Conservation (phyloP, 768 basidiomycete species). For the Naganishia randhawae region DNA sequence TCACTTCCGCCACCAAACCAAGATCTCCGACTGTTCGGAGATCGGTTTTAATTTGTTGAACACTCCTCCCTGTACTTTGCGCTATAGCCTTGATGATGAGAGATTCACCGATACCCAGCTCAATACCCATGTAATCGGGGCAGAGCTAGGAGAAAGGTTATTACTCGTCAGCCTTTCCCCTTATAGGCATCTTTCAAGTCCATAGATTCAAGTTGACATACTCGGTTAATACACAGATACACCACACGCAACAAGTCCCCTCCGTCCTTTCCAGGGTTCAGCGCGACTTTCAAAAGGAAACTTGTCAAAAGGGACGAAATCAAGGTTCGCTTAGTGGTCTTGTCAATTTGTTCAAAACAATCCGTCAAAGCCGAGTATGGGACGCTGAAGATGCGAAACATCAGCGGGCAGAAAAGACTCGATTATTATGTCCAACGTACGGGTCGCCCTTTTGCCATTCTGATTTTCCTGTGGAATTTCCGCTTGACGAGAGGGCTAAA, state of each 20-base stretch:
- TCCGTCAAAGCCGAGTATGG: slow-evolving; percentile 91
- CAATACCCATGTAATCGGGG: slow-evolving; percentile 90
- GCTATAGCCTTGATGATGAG: slow-evolving; percentile 90
- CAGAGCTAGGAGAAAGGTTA: slow-evolving; percentile 62
- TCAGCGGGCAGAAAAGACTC: neutral
- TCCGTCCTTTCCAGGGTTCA: slow-evolving; percentile 69
- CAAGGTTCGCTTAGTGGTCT: slow-evolving; percentile 90
- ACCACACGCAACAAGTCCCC: slow-evolving; percentile 79
- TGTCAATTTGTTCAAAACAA: slow-evolving; percentile 81
- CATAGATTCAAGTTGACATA: slow-evolving; percentile 51
- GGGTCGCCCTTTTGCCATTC: slow-evolving; percentile 71
- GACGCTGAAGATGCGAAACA: slow-evolving; percentile 57
- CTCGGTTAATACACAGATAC: slow-evolving; percentile 94
- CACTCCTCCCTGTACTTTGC: slow-evolving; percentile 86
- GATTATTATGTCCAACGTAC: slow-evolving; percentile 57
- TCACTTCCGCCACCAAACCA: slow-evolving; percentile 90
- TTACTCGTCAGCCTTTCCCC: neutral
- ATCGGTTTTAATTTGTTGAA: slow-evolving; percentile 77
- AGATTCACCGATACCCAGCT: slow-evolving; percentile 94
- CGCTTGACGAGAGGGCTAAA: slow-evolving; percentile 11
- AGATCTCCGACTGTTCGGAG: slow-evolving; percentile 92
- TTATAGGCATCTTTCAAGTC: no score
- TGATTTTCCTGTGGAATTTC: neutral
- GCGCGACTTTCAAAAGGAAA: slow-evolving; percentile 84
- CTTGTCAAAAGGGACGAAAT: slow-evolving; percentile 83